Percentiles rank a stretch among this genome's conserved stretches.
Evolutionary conservation across 2,329 filamentous ascomycete genomes (phyloP).

Genomic region (Colletotrichum limetticola): DNA sequence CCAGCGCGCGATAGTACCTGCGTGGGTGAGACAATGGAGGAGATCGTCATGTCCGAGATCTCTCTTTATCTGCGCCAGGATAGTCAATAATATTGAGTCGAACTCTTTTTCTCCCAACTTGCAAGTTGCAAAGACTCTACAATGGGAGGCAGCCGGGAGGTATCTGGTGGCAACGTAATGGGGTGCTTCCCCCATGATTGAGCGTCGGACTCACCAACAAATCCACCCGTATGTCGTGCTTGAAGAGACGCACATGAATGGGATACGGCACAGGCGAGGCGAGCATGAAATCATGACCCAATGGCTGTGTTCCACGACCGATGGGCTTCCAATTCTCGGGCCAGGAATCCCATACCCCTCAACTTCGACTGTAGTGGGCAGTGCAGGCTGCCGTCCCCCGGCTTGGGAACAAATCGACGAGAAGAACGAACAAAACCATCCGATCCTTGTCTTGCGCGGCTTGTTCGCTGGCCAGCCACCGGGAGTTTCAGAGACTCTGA

Average conservation of each 20-base stretch:
- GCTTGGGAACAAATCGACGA: not conserved
- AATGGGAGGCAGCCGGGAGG: not conserved
- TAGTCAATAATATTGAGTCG: not conserved
- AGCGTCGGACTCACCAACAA: not conserved
- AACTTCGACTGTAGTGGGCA: not conserved
- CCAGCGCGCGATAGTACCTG: not conserved
- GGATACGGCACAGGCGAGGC: not conserved
- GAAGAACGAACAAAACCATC: not conserved
- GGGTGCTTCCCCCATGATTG: not conserved
- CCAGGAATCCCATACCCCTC: not conserved
- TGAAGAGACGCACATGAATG: not conserved
- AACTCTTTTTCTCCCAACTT: not conserved
- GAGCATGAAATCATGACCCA: not conserved
- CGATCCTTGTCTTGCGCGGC: slow-evolving; percentile 19
- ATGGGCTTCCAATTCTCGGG: not conserved
- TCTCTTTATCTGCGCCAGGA: not conserved
- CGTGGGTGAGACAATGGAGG: not conserved
- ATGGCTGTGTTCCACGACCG: not conserved
- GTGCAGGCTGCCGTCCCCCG: not conserved
- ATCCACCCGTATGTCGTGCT: not conserved
- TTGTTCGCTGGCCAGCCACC: slow-evolving; percentile 16
- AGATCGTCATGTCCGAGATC: slow-evolving; percentile 11
- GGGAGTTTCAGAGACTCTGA: slow-evolving; percentile 2
- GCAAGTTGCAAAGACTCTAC: not conserved
- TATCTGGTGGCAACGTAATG: not conserved